phyloP scores from a whole-genome alignment of 2,329 filamentous ascomycete genomes.

The Didymella pomorum region DNA sequence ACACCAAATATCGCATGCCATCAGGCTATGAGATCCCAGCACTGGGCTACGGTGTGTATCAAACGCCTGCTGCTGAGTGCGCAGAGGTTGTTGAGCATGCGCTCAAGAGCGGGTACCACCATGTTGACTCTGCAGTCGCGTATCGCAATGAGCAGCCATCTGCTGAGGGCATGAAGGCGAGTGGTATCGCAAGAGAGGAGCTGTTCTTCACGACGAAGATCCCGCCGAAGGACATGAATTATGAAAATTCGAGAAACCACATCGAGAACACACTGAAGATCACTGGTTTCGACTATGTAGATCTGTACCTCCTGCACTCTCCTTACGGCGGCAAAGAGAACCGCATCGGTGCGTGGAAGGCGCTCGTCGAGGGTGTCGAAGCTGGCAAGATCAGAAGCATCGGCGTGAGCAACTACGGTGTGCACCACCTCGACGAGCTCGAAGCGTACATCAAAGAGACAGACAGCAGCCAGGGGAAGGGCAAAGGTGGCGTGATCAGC shows the following conservation, averaged over 20 bases:
- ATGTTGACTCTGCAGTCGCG: constrained; percentile 69
- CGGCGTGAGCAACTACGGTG: constrained; percentile 64
- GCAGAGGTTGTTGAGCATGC: constrained; percentile 67
- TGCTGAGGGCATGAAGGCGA: constrained; percentile 67
- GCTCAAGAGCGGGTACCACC: constrained; percentile 66
- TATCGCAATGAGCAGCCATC: constrained; percentile 76
- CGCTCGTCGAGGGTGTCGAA: constrained; percentile 62
- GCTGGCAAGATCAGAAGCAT: constrained; percentile 62
- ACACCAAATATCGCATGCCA: constrained; percentile 61
- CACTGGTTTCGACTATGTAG: constrained; percentile 73
- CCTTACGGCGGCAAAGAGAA: constrained; percentile 62
- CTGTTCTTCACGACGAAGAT: constrained; percentile 79
- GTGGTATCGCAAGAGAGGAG: constrained; percentile 63
- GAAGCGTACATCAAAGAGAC: constrained; percentile 65
- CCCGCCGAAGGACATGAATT: constrained; percentile 62
- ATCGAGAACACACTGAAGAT: constrained; percentile 59
- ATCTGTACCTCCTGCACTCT: constrained; percentile 67
- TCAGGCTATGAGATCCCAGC: constrained; percentile 69
- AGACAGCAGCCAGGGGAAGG: constrained; percentile 68
- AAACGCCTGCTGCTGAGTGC: constrained; percentile 62
- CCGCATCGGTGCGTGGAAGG: constrained; percentile 62
- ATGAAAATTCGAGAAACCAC: constrained; percentile 68
- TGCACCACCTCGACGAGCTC: constrained; percentile 63
- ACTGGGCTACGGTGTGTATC: constrained; percentile 64
- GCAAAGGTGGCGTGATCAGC: constrained; percentile 74